Evolutionary conservation across 257 asterid genomes (phyloP).

Genomic region (Solanum infundibuliforme): DNA sequence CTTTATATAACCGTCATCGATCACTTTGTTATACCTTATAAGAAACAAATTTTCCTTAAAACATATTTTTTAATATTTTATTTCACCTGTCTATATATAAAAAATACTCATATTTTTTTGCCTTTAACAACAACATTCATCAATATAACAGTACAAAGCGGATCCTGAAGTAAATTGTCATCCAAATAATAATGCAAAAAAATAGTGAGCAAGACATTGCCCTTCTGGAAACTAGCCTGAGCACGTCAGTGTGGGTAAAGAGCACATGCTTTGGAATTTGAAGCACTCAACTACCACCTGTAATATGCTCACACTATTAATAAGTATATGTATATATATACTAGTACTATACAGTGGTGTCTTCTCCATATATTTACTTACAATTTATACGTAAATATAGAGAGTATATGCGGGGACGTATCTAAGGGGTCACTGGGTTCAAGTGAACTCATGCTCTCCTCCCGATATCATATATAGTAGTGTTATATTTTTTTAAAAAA

Average conservation of each 20-base stretch:
- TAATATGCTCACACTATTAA: background rate
- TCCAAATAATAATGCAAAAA: background rate
- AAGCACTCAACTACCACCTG: slow-evolving; percentile 4
- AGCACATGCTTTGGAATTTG: slow-evolving; percentile 3
- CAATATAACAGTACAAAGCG: background rate
- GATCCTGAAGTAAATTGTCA: background rate
- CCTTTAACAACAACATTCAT: background rate
- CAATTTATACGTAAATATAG: background rate
- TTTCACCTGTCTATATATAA: background rate
- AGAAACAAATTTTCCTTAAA: background rate
- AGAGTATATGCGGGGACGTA: background rate
- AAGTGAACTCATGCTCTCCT: too few species aligned
- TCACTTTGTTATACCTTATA: background rate
- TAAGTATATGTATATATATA: background rate
- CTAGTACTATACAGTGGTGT: background rate
- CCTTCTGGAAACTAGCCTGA: background rate
- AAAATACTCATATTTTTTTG: background rate
- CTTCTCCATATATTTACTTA: background rate
- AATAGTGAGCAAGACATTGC: background rate
- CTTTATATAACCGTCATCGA: background rate
- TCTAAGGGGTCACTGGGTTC: too few species aligned
- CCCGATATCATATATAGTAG: too few species aligned
- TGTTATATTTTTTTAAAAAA: too few species aligned
- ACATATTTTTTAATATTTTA: too few species aligned
- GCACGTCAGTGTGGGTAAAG: background rate